Evolutionary conservation across 139 green algal genomes (phyloP).

Genomic region (Chlamydomonas incerta): DNA sequence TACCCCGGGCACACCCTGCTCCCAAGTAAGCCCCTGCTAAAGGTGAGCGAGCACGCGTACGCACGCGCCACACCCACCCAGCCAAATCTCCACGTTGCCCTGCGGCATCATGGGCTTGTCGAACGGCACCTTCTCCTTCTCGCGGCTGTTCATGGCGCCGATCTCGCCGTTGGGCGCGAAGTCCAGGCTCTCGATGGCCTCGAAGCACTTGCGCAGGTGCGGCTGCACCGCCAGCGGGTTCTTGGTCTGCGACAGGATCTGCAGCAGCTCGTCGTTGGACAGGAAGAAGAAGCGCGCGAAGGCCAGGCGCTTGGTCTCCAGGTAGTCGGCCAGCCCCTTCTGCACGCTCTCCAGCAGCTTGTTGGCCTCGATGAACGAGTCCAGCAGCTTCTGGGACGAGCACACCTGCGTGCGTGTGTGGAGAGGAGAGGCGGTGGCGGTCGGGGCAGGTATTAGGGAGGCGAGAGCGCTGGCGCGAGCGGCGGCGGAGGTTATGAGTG

Average conservation of each 20-base stretch:
- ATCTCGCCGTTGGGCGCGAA: constrained; percentile 80
- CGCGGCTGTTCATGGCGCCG: constrained; percentile 76
- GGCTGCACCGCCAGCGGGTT: constrained; percentile 82
- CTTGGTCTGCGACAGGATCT: constrained; percentile 83
- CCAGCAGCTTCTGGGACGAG: constrained; percentile 69
- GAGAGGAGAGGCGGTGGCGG: too few relatives aligned
- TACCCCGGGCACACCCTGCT: too few relatives aligned
- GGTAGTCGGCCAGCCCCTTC: constrained; percentile 80
- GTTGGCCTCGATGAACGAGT: constrained; percentile 75
- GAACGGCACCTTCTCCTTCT: constrained; percentile 78
- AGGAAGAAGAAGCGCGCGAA: constrained; percentile 89
- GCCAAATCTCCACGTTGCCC: constrained; percentile 86
- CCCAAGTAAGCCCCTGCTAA: too few relatives aligned
- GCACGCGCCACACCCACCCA: constrained; percentile 74
- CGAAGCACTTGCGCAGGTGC: constrained; percentile 90
- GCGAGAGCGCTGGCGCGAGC: too few relatives aligned
- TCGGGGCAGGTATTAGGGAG: too few relatives aligned
- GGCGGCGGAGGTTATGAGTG: too few relatives aligned
- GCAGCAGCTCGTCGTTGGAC: constrained; percentile 87
- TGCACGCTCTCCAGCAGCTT: constrained; percentile 78
- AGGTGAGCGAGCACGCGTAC: too few relatives aligned
- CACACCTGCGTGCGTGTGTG: too few relatives aligned
- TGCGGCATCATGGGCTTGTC: constrained; percentile 71
- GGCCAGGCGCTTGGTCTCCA: constrained; percentile 83
- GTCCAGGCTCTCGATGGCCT: constrained; percentile 84